Evolutionary conservation across 768 basidiomycete genomes (phyloP), one percentile per base, ranked within the genome.

Genomic region (Lactifluus piperatus): DNA sequence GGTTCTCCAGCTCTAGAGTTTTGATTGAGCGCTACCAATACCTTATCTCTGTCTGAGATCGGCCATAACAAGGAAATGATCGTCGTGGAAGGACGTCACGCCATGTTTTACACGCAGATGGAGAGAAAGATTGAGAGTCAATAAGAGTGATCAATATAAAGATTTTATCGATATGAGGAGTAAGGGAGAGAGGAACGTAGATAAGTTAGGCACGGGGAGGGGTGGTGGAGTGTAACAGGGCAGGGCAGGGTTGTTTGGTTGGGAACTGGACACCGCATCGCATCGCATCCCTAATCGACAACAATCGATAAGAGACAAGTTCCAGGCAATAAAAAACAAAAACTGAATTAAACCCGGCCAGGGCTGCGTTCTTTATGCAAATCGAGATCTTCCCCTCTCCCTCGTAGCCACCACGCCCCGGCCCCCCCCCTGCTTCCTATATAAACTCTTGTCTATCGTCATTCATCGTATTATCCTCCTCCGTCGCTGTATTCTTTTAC

Each of bases 401-500:
- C n/a, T 43, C 32, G 26, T 51, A 56, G 60, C 55, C 63, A 57
- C 63, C 60, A 62, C 50, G 54, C 46, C 52, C 47, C 60, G 27
- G 27, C 60, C 37, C 55, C 48, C 44, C 60, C 37, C 55, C 48
- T 49, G 29, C 56, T 62, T 62, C 56, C 48, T 64, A 62, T 64
- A 64, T 64, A 64, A 64, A 62, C 55, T 24, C 56, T 43, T n/a
- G 43, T 9, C 34, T 49, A 51, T 54, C 56, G 43, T 64, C 56
- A 37, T 51, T 44, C 27, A 18, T 32, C 29, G 13, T 34, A n/a
- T n/a, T n/a, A n/a, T n/a, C n/a, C n/a, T n/a, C 54, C 24, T 44
- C 37, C 60, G 34, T 27, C 51, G 30, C 13, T 22, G 34, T 10
- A 13, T 34, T 34, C 29, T 26, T 26, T 34, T 47, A 57, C 20